Conservation (phyloP, 305 asterid species). For the Salvia sclarea region DNA sequence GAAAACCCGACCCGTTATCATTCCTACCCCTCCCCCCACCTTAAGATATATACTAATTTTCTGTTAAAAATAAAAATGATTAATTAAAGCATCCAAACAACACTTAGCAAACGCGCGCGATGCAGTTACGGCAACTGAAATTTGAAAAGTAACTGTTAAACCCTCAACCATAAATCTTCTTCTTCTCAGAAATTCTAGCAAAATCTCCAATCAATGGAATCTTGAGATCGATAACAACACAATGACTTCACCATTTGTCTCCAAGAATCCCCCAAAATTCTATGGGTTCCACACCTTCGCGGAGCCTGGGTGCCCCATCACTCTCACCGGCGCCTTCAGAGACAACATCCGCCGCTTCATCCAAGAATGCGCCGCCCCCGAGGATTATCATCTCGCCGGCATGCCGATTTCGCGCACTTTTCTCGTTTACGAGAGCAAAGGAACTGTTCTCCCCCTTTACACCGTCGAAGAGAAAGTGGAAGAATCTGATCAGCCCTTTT, state of each 20-base stretch:
- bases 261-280: slow-evolving; percentile 45
- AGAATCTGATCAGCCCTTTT: slow-evolving; percentile 53
- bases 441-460: slow-evolving; percentile 69
- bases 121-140: slow-evolving; percentile 36
- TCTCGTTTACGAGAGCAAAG: slow-evolving; percentile 62
- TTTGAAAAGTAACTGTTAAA: slow-evolving; percentile 45
- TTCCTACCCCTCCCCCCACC: too few species aligned
- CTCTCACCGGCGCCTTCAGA: slow-evolving; percentile 56
- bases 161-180: slow-evolving; percentile 30
- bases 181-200: background rate
- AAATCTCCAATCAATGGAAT: slow-evolving; percentile 20
- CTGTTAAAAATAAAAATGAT: background rate
- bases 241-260: slow-evolving; percentile 29
- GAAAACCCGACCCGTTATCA: too few species aligned
- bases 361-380: slow-evolving; percentile 56
- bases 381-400: slow-evolving; percentile 56
- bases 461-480: slow-evolving; percentile 71
- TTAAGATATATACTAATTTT: background rate
- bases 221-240: background rate
- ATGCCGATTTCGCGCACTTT: slow-evolving; percentile 71
- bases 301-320: slow-evolving; percentile 57
- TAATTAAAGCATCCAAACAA: background rate
- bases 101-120: slow-evolving; percentile 19
- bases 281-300: slow-evolving; percentile 66
- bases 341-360: slow-evolving; percentile 69